These are phyloP conservation scores for Magnolia sinica DNA, from an alignment of 164 flowering plant genomes.

Conservation along the genomic window DNA sequence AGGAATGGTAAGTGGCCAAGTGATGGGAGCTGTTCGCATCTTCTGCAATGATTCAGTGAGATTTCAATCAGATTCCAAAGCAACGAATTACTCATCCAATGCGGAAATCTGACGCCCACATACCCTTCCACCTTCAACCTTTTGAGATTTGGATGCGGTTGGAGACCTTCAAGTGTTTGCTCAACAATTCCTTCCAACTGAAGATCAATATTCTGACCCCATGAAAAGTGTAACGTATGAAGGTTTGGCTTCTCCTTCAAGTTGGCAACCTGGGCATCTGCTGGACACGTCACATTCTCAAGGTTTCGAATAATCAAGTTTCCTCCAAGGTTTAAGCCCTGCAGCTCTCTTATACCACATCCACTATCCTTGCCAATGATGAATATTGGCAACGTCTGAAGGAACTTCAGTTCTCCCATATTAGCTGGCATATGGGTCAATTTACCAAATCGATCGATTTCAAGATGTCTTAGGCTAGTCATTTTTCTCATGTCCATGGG, in stretches of 20 bases:
- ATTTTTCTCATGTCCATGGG: conserved; percentile 5
- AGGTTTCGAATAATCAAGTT: not conserved
- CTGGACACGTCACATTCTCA: not conserved
- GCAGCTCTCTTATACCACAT: not conserved
- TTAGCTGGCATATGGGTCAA: not conserved
- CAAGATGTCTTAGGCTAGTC: conserved; percentile 12
- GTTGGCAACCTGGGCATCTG: conserved; percentile 2
- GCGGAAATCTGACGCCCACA: not conserved
- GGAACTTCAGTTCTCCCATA: conserved; percentile 1
- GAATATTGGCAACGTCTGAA: not conserved
- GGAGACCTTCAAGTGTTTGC: not conserved
- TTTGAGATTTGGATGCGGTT: conserved; percentile 6
- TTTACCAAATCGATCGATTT: not conserved
- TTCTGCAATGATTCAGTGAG: conserved; percentile 9
- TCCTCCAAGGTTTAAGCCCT: not conserved
- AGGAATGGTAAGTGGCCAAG: conserved; percentile 24
- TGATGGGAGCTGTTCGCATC: conserved; percentile 13
- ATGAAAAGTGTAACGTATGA: not conserved
- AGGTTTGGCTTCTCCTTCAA: conserved; percentile 1
- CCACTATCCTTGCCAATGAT: not conserved
- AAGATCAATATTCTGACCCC: not conserved
- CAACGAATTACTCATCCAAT: not conserved
- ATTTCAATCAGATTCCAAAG: not conserved
- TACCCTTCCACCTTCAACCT: not conserved
- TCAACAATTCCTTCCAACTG: not conserved